Conservation (phyloP, 139 green algal genomes). For the Trebouxia sp. region DNA sequence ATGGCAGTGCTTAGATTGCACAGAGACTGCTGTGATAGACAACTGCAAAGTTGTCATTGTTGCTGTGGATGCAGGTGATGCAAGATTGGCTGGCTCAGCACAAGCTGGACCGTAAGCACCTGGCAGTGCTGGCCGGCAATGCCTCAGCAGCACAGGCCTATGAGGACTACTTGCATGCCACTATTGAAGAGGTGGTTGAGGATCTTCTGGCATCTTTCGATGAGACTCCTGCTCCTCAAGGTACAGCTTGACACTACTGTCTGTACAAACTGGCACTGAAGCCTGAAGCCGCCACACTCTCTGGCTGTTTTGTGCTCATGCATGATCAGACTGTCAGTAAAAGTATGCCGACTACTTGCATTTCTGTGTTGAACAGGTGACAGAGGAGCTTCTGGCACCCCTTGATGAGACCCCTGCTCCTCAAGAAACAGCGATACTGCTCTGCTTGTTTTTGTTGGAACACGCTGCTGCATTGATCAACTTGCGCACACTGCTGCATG, state of each 20-base stretch:
- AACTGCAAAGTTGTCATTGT: background rate
- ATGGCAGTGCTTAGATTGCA: background rate
- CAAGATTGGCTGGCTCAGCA: conserved; percentile 65
- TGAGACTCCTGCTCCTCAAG: background rate
- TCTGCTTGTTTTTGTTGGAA: too few relatives aligned
- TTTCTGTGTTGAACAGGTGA: too few relatives aligned
- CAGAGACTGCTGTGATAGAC: background rate
- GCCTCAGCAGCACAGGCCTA: conserved; percentile 36
- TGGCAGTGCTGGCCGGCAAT: conserved; percentile 53
- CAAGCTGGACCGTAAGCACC: conserved; percentile 57
- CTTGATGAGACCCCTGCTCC: too few relatives aligned
- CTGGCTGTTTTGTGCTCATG: too few relatives aligned
- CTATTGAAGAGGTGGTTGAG: conserved; percentile 29
- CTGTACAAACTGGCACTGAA: too few relatives aligned
- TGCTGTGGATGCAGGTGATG: conserved; percentile 49
- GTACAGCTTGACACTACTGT: too few relatives aligned
- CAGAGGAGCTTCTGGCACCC: too few relatives aligned
- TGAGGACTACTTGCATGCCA: conserved; percentile 20
- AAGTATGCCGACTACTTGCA: too few relatives aligned
- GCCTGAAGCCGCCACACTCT: too few relatives aligned
- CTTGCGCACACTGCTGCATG: too few relatives aligned
- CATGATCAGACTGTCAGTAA: too few relatives aligned
- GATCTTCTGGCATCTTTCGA: conserved; percentile 28
- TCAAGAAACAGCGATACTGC: too few relatives aligned
- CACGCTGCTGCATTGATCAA: background rate